Percentiles rank a stretch among this genome's conserved stretches.
Evolutionary conservation across 1,284 basidiomycete genomes (phyloP).

Genomic region (Fistulina hepatica): DNA sequence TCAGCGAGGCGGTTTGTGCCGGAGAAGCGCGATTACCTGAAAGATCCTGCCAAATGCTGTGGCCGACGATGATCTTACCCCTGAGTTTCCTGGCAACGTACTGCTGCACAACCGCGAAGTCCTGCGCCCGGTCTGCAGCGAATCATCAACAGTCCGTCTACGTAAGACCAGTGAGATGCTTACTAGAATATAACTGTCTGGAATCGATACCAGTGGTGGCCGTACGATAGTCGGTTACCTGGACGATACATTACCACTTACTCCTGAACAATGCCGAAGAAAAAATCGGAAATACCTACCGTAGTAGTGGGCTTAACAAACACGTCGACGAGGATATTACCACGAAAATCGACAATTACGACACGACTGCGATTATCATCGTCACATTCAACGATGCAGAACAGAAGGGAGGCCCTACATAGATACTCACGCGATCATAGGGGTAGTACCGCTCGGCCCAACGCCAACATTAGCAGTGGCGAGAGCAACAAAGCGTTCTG

Average conservation of each 20-base stretch:
- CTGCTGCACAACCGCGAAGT: conserved; percentile 53
- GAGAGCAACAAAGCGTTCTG: no score
- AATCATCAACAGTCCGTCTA: conserved; percentile 5
- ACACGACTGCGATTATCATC: no score
- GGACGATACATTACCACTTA: no score
- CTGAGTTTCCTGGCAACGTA: conserved; percentile 50
- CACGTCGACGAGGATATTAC: conserved; percentile 44
- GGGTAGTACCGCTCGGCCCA: not conserved
- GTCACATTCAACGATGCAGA: no score
- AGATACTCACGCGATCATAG: not conserved
- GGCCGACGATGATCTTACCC: conserved; percentile 60
- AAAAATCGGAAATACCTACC: no score
- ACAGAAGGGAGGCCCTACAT: no score
- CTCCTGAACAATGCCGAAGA: no score
- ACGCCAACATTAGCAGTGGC: not conserved
- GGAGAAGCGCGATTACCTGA: conserved; percentile 38
- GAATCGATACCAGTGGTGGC: conserved; percentile 58
- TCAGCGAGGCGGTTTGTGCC: conserved; percentile 9
- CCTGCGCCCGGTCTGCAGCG: conserved; percentile 33
- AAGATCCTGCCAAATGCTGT: conserved; percentile 68
- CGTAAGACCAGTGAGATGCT: conserved; percentile 14
- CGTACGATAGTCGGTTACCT: conserved; percentile 63
- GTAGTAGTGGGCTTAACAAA: conserved; percentile 61
- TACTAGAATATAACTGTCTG: conserved; percentile 40
- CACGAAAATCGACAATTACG: conserved; percentile 21